phyloP scores from a whole-genome alignment of 169 alveolate genomes.

The Plasmodium sp. region DNA sequence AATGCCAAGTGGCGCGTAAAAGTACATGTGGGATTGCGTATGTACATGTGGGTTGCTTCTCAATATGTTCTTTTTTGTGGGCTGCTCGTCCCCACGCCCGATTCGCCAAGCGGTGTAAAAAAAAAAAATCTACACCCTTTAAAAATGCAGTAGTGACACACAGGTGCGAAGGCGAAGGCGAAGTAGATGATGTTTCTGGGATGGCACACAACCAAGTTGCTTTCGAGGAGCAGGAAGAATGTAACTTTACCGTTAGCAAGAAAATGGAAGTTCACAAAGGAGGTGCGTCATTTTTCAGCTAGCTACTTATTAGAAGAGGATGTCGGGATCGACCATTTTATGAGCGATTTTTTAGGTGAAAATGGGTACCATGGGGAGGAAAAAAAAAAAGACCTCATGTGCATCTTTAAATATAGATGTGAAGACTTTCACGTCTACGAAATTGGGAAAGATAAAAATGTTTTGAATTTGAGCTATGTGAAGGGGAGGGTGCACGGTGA shows the following conservation, averaged over 20 bases:
- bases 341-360: slow-evolving; percentile 37
- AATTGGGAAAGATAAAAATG: slow-evolving; percentile 40
- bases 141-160: not conserved
- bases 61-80: not conserved
- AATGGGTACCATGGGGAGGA: not conserved
- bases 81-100: not conserved
- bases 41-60: not conserved
- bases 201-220: not conserved
- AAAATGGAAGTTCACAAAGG: not conserved
- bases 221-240: not conserved
- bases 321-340: slow-evolving; percentile 60
- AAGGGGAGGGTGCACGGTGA: not conserved
- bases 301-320: slow-evolving; percentile 45
- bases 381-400: slow-evolving; percentile 5
- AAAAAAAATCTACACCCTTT: not conserved
- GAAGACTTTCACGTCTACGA: slow-evolving; percentile 75
- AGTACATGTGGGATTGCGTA: not conserved
- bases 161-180: not conserved
- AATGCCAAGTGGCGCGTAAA: not conserved
- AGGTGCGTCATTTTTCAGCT: slow-evolving; percentile 18
- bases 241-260: not conserved
- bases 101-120: not conserved
- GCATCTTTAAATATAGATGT: slow-evolving; percentile 71
- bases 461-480: slow-evolving; percentile 34
- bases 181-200: not conserved